These are phyloP conservation scores for Gnaphalium uliginosum DNA, from an alignment of 129 eudicot species.

Conservation along the genomic window DNA sequence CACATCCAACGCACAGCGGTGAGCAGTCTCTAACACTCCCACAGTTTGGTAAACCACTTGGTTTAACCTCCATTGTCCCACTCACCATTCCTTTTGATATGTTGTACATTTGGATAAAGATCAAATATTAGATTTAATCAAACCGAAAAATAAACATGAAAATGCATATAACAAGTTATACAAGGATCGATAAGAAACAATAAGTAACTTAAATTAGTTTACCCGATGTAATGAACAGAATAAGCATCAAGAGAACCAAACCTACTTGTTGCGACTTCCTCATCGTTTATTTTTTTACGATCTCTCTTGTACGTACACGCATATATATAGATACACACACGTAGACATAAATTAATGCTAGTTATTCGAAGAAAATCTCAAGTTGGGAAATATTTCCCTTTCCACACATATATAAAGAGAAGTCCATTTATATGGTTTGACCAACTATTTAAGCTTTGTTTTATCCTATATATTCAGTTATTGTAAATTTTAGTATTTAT, in stretches of 20 bases:
- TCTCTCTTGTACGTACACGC: not conserved
- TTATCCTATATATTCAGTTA: too few relatives aligned
- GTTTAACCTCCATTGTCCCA: slow-evolving; percentile 9
- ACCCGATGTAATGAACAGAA: slow-evolving; percentile 31
- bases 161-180: not conserved
- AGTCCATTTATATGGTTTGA: too few relatives aligned
- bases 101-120: not conserved
- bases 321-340: not conserved
- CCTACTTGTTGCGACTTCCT: slow-evolving; percentile 2
- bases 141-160: not conserved
- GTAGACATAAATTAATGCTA: not conserved
- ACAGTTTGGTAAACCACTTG: slow-evolving; percentile 16
- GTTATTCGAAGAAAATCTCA: not conserved
- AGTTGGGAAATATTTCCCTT: too few relatives aligned
- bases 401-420: too few relatives aligned
- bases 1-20: slow-evolving; percentile 3
- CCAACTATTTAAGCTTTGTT: too few relatives aligned
- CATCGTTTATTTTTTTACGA: slow-evolving; percentile 10
- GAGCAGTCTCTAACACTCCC: not conserved
- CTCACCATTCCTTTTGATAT: not conserved
- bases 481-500: too few relatives aligned
- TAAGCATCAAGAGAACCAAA: slow-evolving; percentile 18
- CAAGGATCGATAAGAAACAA: not conserved
- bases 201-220: too few relatives aligned
- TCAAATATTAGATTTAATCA: not conserved